phyloP scores from a whole-genome alignment of 768 basidiomycete genomes.

The Tricholoma terreum region DNA sequence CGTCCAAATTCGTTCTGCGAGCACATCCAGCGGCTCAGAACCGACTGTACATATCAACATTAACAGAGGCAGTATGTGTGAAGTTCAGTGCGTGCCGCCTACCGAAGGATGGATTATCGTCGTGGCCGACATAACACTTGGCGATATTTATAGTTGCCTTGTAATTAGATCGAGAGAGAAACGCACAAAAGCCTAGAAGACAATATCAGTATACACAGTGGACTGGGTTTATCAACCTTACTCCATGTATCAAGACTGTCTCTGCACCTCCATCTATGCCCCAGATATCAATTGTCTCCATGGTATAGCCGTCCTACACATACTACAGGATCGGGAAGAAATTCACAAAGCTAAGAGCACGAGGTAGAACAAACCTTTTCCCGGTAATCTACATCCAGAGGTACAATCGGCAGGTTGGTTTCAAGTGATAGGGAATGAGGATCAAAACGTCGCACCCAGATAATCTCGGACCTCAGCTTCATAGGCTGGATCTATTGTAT shows the following conservation, averaged over 20 bases:
- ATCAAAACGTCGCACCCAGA: conserved; percentile 60
- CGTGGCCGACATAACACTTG: conserved; percentile 84
- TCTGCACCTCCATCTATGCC: conserved; percentile 52
- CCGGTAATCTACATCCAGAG: conserved; percentile 58
- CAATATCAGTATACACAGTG: conserved; percentile 5
- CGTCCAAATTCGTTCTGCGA: conserved; percentile 68
- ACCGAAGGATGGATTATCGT: conserved; percentile 90
- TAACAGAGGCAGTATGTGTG: neutral
- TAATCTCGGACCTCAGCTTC: conserved; percentile 79
- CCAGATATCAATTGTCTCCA: conserved; percentile 75
- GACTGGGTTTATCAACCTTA: conserved; percentile 21
- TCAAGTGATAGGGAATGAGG: too few relatives aligned
- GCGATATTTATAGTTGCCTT: neutral
- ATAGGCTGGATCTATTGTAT: conserved; percentile 78
- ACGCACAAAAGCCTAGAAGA: conserved; percentile 50
- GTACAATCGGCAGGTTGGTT: neutral
- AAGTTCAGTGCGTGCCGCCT: conserved; percentile 16
- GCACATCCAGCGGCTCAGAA: conserved; percentile 67
- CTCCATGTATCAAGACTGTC: conserved; percentile 53
- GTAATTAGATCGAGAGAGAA: neutral
- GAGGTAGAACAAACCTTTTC: conserved; percentile 58
- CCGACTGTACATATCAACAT: conserved; percentile 54
- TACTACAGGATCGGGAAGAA: neutral
- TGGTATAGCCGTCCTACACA: conserved; percentile 85
- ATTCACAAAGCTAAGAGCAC: neutral